These are phyloP conservation scores for Vigna trinervia DNA, from an alignment of 306 rosid species.

Conservation along the genomic window DNA sequence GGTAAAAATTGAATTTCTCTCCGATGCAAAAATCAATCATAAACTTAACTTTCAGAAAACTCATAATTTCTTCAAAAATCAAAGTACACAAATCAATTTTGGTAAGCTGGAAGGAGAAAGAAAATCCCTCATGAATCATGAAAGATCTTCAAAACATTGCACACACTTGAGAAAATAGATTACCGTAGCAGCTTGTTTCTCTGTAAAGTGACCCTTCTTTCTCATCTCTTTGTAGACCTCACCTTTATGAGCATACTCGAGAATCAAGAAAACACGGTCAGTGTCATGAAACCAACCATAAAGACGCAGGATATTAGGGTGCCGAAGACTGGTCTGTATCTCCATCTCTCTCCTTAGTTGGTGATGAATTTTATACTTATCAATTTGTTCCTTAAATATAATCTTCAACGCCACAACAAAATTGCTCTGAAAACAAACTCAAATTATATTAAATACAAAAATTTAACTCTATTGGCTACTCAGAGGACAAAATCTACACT, in stretches of 20 bases:
- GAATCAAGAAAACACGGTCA: slow-evolving; percentile 76
- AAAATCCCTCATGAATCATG: not conserved
- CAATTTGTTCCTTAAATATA: slow-evolving; percentile 76
- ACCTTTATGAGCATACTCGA: slow-evolving; percentile 85
- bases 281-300: slow-evolving; percentile 85
- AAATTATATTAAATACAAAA: not conserved
- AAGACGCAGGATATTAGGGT: slow-evolving; percentile 71
- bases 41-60: not conserved
- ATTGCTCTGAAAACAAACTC: slow-evolving; percentile 54
- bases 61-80: not conserved
- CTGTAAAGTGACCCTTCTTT: slow-evolving; percentile 55
- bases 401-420: slow-evolving; percentile 77
- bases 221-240: slow-evolving; percentile 77
- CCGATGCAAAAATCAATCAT: not conserved
- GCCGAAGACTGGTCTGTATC: slow-evolving; percentile 70
- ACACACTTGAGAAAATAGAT: not conserved
- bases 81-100: not conserved
- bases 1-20: not conserved
- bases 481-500: not conserved
- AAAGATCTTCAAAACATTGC: not conserved
- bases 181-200: slow-evolving; percentile 85
- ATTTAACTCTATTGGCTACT: not conserved
- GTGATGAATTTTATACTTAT: slow-evolving; percentile 72
- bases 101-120: not conserved
- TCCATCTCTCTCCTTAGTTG: slow-evolving; percentile 86